Evolutionary conservation across 169 alveolate species (phyloP).

Genomic region (Cryptosporidium sp.): DNA sequence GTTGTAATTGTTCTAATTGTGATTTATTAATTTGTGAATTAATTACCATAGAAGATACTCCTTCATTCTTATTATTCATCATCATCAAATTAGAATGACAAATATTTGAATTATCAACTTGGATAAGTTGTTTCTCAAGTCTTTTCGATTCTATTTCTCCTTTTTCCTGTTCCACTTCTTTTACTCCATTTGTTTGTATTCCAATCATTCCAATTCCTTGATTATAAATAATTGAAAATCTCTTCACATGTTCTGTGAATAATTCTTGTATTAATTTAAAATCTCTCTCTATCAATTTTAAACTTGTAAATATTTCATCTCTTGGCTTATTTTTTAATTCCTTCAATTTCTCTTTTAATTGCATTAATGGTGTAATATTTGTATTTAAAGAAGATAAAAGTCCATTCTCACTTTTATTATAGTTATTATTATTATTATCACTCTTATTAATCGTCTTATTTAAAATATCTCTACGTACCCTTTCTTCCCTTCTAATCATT

Average conservation of each 20-base stretch:
- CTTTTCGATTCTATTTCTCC: background rate
- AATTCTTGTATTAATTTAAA: slow-evolving; percentile 5
- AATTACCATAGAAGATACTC: background rate
- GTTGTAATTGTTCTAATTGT: background rate
- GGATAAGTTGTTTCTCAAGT: background rate
- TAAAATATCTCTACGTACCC: background rate
- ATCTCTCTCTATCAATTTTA: slow-evolving; percentile 60
- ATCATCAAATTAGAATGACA: background rate
- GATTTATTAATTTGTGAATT: background rate
- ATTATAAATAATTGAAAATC: background rate
- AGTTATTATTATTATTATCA: background rate
- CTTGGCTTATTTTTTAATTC: slow-evolving; percentile 16
- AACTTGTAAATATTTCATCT: slow-evolving; percentile 11
- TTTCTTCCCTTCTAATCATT: background rate
- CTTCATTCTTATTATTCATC: background rate
- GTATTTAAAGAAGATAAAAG: background rate
- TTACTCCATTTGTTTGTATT: background rate
- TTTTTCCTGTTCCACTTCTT: background rate
- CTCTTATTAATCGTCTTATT: background rate
- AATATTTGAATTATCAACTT: background rate
- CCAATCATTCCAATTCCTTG: background rate
- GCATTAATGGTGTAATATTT: background rate
- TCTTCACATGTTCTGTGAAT: slow-evolving; percentile 20
- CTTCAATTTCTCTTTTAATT: slow-evolving; percentile 16
- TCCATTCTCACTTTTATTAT: background rate